phyloP scores from a whole-genome alignment of 495 filamentous ascomycete species.

The Neurospora sp. region DNA sequence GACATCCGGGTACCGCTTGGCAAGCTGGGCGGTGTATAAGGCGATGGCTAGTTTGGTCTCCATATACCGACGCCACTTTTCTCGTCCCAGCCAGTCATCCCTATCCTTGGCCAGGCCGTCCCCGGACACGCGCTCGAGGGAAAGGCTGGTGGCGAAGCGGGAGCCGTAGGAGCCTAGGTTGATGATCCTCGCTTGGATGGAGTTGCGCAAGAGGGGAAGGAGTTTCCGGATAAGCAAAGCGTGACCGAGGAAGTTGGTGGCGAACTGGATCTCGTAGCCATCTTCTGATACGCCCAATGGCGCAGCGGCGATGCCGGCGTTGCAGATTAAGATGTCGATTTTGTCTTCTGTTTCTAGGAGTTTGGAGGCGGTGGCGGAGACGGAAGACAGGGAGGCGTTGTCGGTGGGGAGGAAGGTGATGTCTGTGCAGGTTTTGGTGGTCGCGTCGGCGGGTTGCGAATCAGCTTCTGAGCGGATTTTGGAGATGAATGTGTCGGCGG shows the following conservation, averaged over 20 bases:
- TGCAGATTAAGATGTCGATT: fast-evolving
- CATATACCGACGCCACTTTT: neutral
- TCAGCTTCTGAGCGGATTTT: neutral
- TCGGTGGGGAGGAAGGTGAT: neutral
- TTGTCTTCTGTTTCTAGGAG: neutral
- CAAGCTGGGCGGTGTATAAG: fast-evolving
- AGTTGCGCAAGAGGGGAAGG: neutral
- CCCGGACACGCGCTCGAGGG: neutral
- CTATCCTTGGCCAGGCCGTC: neutral
- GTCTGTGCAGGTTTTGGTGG: neutral
- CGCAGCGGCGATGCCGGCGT: neutral
- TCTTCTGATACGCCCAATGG: neutral
- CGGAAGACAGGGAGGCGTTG: neutral
- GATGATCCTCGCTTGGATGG: neutral
- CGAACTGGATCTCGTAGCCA: neutral
- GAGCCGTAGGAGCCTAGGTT: neutral
- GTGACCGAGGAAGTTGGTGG: neutral
- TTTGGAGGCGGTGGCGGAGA: neutral
- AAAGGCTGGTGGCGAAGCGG: neutral
- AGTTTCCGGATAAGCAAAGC: neutral
- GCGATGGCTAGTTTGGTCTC: neutral
- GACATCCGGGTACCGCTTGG: neutral
- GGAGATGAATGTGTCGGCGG: neutral
- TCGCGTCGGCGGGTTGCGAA: too few species aligned
- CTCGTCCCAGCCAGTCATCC: fast-evolving